These are phyloP conservation scores for Cystoisospora suis DNA, from an alignment of 169 alveolate genomes.

Conservation along the genomic window DNA sequence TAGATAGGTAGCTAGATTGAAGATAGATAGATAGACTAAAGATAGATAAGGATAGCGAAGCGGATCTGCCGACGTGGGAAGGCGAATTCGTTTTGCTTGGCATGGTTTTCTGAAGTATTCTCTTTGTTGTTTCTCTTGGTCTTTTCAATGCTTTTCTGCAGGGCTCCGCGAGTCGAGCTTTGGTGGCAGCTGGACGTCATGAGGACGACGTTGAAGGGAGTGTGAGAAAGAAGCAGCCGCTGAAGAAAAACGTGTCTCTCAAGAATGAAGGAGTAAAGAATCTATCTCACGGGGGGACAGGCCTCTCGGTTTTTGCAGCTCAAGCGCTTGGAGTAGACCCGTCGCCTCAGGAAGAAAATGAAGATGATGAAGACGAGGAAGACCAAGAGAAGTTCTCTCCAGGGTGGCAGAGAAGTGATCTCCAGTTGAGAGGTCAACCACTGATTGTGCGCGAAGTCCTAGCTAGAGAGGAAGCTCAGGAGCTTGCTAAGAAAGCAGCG, in stretches of 20 bases:
- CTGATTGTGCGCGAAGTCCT: constrained; percentile 9
- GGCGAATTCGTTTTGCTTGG: too few relatives aligned
- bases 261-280: not conserved
- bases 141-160: too few relatives aligned
- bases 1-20: too few relatives aligned
- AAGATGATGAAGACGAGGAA: not conserved
- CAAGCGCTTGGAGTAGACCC: not conserved
- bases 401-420: not conserved
- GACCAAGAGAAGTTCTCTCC: not conserved
- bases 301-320: not conserved
- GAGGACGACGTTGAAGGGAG: not conserved
- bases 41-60: too few relatives aligned
- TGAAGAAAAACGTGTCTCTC: not conserved
- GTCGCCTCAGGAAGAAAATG: not conserved
- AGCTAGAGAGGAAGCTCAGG: not conserved
- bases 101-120: too few relatives aligned
- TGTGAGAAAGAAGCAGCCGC: not conserved
- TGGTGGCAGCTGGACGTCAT: not conserved
- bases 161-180: not conserved
- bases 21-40: too few relatives aligned
- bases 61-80: too few relatives aligned
- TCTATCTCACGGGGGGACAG: not conserved
- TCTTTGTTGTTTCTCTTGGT: too few relatives aligned
- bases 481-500: too few relatives aligned
- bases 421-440: not conserved